Conservation (phyloP, 805 yeast species). For the Ogataea sp. region DNA sequence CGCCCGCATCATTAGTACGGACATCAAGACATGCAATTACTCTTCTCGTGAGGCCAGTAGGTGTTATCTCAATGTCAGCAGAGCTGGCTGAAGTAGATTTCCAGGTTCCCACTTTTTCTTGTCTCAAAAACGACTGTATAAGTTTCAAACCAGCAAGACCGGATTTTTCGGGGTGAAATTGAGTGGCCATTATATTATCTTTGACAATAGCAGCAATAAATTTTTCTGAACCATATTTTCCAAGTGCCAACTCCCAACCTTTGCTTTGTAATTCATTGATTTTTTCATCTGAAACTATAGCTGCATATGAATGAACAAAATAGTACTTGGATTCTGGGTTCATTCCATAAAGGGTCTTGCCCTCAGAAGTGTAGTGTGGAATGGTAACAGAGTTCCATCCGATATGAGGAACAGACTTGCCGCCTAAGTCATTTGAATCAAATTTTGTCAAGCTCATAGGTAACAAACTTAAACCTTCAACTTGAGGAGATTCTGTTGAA, state of each 20-base stretch:
- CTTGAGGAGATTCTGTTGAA: constrained; percentile 63
- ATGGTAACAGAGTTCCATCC: constrained; percentile 69
- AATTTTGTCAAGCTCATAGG: constrained; percentile 52
- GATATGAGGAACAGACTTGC: constrained; percentile 88
- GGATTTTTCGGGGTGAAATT: constrained; percentile 98
- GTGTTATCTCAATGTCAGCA: constrained; percentile 15
- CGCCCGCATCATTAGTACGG: constrained; percentile 91
- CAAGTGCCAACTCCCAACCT: constrained; percentile 65
- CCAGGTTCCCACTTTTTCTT: constrained; percentile 27
- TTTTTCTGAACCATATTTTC: constrained; percentile 68
- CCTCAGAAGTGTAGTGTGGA: constrained; percentile 8
- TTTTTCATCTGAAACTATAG: constrained; percentile 38
- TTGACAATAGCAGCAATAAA: constrained; percentile 78
- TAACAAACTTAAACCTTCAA: constrained; percentile 52
- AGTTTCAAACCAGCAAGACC: constrained; percentile 84
- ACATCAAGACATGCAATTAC: constrained; percentile 96
- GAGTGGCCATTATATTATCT: constrained; percentile 87
- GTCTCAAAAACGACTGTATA: constrained; percentile 61
- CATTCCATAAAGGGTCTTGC: constrained; percentile 47
- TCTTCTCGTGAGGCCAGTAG: constrained; percentile 73
- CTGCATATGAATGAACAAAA: constrained; percentile 94
- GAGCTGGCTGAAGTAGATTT: background rate
- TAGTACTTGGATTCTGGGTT: constrained; percentile 69
- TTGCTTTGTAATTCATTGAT: constrained; percentile 21
- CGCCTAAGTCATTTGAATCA: constrained; percentile 29